Evolutionary conservation across 1,139 yeast genomes (phyloP).

Genomic region (Williopsis jadinii): DNA sequence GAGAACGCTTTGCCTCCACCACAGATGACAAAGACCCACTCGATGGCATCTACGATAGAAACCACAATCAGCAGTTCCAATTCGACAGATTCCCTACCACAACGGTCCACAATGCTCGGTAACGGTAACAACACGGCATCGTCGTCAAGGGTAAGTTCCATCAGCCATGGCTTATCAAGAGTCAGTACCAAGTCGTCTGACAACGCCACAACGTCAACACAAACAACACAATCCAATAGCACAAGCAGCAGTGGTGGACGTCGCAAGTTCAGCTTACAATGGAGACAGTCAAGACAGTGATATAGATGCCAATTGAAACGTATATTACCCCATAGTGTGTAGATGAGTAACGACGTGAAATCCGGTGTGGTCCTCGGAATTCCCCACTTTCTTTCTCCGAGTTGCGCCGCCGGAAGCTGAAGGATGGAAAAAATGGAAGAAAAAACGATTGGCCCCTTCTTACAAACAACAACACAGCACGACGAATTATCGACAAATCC

Average conservation of each 20-base stretch:
- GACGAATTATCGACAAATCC: too few species aligned
- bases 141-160: constrained; percentile 2
- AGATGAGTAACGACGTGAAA: too few species aligned
- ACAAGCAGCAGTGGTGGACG: constrained; percentile 9
- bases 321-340: too few species aligned
- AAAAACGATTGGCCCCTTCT: too few species aligned
- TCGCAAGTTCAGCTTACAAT: constrained; percentile 41
- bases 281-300: constrained; percentile 31
- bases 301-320: too few species aligned
- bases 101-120: background rate
- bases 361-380: too few species aligned
- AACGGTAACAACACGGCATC: background rate
- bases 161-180: constrained; percentile 9
- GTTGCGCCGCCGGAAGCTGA: too few species aligned
- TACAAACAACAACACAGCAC: too few species aligned
- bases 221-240: constrained; percentile 5
- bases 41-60: constrained; percentile 9
- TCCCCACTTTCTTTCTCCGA: too few species aligned
- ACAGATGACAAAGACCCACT: constrained; percentile 15
- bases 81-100: background rate
- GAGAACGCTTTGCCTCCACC: constrained; percentile 12
- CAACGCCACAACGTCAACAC: constrained; percentile 12
- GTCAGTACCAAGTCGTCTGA: constrained; percentile 23
- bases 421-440: too few species aligned
- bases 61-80: constrained; percentile 1